Conservation (phyloP, 306 rosid genomes). For the Cicer bijugum region DNA sequence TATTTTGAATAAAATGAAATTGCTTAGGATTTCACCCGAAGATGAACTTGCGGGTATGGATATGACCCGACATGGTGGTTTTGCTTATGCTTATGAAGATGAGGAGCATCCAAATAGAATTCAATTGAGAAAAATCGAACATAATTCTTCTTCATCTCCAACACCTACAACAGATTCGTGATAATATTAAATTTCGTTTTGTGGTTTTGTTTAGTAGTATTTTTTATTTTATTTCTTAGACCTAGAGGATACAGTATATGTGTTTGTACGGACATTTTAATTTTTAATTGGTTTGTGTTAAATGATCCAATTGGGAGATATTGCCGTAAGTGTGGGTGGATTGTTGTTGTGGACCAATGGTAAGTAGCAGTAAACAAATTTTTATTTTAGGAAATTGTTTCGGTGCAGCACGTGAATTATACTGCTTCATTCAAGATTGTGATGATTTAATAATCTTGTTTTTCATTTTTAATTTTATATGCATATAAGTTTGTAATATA, state of each 20-base stretch:
- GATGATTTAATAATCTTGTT: no score
- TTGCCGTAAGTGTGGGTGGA: not conserved
- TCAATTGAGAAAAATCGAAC: conserved; percentile 62
- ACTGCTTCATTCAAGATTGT: no score
- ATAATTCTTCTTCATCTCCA: conserved; percentile 38
- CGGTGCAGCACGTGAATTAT: not conserved
- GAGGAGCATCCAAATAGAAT: conserved; percentile 38
- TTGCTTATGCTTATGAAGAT: conserved; percentile 72
- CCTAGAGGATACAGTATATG: not conserved
- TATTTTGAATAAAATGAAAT: conserved; percentile 59
- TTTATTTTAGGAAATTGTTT: not conserved
- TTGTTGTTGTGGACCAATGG: not conserved
- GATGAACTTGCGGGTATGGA: conserved; percentile 97
- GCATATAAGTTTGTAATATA: no score
- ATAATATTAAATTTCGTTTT: not conserved
- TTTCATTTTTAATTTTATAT: no score
- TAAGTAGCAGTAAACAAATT: not conserved
- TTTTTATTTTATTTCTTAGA: not conserved
- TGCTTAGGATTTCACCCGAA: conserved; percentile 68
- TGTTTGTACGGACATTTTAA: conserved; percentile 2
- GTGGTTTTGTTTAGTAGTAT: not conserved
- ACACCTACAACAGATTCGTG: conserved; percentile 35
- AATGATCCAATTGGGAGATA: not conserved
- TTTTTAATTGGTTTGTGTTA: not conserved
- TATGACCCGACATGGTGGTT: conserved; percentile 93